A percentile compares a stretch with the other conserved stretches of the same genome.
Evolutionary conservation across 306 rosid genomes (phyloP).

Genomic region (Ceratonia siliqua): DNA sequence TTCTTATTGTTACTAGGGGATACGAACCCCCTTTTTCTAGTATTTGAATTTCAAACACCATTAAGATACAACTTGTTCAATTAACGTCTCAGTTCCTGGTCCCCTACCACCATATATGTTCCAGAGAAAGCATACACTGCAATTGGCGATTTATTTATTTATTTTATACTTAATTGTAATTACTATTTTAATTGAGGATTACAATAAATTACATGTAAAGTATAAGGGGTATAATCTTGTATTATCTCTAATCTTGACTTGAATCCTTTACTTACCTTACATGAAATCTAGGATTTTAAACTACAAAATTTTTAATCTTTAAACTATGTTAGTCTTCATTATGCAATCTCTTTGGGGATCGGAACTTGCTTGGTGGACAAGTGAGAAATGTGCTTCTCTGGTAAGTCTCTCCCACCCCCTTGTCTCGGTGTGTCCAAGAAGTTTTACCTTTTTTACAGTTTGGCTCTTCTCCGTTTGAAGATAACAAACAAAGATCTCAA

Average conservation of each 20-base stretch:
- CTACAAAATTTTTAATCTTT: neutral
- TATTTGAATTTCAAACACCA: constrained; percentile 54
- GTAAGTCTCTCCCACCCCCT: neutral
- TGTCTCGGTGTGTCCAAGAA: neutral
- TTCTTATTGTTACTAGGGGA: constrained; percentile 8
- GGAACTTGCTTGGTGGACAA: neutral
- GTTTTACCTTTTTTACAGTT: neutral
- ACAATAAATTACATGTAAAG: too few relatives aligned
- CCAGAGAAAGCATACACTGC: constrained; percentile 26
- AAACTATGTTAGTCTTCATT: neutral
- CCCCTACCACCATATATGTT: constrained; percentile 40
- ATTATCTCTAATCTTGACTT: neutral
- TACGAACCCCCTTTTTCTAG: constrained; percentile 19
- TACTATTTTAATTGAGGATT: neutral
- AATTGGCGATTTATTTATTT: neutral
- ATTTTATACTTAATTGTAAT: neutral
- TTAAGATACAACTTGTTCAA: constrained; percentile 29
- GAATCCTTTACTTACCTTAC: neutral
- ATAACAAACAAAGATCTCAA: too few relatives aligned
- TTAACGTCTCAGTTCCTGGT: constrained; percentile 37
- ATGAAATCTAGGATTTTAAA: neutral
- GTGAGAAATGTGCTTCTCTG: neutral
- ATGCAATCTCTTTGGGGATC: neutral
- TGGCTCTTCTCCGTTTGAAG: too few relatives aligned
- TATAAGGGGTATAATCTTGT: neutral